phyloP scores from a whole-genome alignment of 1,284 basidiomycete species.

The Exobasidium rhododendri region DNA sequence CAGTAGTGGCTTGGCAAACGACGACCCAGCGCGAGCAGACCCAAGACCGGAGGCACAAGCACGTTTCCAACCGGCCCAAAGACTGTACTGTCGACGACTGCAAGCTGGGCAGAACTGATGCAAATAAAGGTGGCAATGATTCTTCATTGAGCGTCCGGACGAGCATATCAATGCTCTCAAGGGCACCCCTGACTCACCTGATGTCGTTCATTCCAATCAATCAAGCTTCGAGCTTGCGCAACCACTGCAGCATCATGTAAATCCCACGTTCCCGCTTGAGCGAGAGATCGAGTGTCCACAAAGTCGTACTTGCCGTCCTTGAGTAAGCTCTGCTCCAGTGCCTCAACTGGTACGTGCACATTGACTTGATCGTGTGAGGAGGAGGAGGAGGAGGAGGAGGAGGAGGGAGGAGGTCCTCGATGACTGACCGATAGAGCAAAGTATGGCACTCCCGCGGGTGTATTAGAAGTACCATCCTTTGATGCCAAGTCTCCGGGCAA shows the following conservation, averaged over 20 bases:
- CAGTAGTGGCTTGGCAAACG: slow-evolving; percentile 4
- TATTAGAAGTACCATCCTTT: slow-evolving; percentile 13
- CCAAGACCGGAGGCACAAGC: slow-evolving; percentile 60
- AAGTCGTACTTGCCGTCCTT: slow-evolving; percentile 36
- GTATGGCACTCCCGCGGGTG: slow-evolving; percentile 40
- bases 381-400: no score
- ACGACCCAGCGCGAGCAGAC: slow-evolving; percentile 25
- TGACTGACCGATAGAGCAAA: slow-evolving; percentile 50
- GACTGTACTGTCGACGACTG: slow-evolving; percentile 74
- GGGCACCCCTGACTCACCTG: slow-evolving; percentile 56
- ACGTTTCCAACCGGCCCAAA: slow-evolving; percentile 96
- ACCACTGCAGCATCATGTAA: slow-evolving; percentile 39
- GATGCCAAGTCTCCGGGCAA: slow-evolving; percentile 30
- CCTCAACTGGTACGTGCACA: slow-evolving; percentile 10
- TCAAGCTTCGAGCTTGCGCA: slow-evolving; percentile 38
- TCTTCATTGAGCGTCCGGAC: slow-evolving; percentile 8
- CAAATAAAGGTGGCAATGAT: slow-evolving; percentile 18
- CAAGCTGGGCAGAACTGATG: slow-evolving; percentile 81
- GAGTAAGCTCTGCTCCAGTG: slow-evolving; percentile 21
- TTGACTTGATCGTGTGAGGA: slow-evolving; percentile 13
- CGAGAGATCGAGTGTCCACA: slow-evolving; percentile 40
- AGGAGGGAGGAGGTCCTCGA: slow-evolving; percentile 13
- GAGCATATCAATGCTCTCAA: slow-evolving; percentile 67
- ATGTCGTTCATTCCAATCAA: slow-evolving; percentile 52
- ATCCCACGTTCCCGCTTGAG: slow-evolving; percentile 29